These are phyloP conservation scores for Xerocomus cyaneibrunnescens DNA, from an alignment of 1,284 basidiomycete species.

Conservation along the genomic window DNA sequence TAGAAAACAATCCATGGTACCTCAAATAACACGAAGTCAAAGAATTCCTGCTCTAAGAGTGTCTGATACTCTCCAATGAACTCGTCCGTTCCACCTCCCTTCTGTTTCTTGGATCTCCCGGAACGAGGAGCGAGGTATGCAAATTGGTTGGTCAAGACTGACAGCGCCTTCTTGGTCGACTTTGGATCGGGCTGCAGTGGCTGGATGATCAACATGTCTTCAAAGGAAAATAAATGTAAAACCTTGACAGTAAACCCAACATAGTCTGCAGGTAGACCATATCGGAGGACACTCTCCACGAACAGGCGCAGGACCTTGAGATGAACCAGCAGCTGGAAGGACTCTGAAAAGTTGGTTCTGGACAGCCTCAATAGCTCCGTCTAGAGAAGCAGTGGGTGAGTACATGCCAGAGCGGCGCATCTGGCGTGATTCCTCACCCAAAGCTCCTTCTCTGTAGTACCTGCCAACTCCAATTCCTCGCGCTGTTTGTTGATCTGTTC, in stretches of 20 bases:
- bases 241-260: slow-evolving; percentile 83
- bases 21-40: slow-evolving; percentile 90
- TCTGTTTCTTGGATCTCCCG: slow-evolving; percentile 42
- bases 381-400: slow-evolving; percentile 43
- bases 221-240: slow-evolving; percentile 5
- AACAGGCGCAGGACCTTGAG: slow-evolving; percentile 91
- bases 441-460: slow-evolving; percentile 92
- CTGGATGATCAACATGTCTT: not conserved
- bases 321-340: slow-evolving; percentile 93
- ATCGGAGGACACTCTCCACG: slow-evolving; percentile 94
- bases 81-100: slow-evolving; percentile 52
- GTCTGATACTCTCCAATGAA: slow-evolving; percentile 87
- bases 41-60: slow-evolving; percentile 91
- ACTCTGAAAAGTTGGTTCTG: slow-evolving; percentile 95
- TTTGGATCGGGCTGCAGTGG: slow-evolving; percentile 80
- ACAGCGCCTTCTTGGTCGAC: slow-evolving; percentile 76
- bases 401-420: not conserved
- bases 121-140: slow-evolving; percentile 72
- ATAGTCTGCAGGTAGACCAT: slow-evolving; percentile 94
- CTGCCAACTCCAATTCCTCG: slow-evolving; percentile 79
- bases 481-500: slow-evolving; percentile 80
- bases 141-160: slow-evolving; percentile 75
- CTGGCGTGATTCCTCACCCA: slow-evolving; percentile 66
- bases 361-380: slow-evolving; percentile 92
- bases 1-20: slow-evolving; percentile 75